Conservation (phyloP, 176 grass and related monocot genomes). For the Lolium rigidum region DNA sequence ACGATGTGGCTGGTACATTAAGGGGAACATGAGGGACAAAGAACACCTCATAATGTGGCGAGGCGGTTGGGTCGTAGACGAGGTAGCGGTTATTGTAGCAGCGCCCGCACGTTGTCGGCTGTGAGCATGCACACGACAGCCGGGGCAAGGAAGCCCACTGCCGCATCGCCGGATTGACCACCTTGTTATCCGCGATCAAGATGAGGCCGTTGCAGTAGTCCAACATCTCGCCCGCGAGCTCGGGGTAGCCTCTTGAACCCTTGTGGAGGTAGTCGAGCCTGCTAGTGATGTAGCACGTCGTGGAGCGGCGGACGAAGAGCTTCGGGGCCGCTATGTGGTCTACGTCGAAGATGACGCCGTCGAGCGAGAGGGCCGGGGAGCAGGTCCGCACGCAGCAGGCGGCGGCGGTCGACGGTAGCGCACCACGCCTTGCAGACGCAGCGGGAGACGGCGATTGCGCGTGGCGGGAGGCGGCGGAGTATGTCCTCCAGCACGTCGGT, state of each 20-base stretch:
- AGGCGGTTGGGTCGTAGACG: neutral
- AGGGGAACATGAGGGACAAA: neutral
- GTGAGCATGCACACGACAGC: neutral
- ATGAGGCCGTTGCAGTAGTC: neutral
- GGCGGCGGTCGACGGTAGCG: neutral
- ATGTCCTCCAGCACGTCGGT: neutral
- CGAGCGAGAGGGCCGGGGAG: neutral
- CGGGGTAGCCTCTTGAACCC: neutral
- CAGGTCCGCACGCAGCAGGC: neutral
- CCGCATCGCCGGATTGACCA: neutral
- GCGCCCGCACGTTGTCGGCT: no score
- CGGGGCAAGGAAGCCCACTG: neutral
- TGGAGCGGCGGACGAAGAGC: neutral
- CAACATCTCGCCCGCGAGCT: neutral
- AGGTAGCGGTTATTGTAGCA: neutral
- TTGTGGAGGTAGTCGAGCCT: neutral
- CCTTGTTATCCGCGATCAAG: neutral
- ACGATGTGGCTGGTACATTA: neutral
- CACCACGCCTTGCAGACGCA: constrained; percentile 1
- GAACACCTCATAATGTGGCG: neutral
- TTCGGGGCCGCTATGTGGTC: neutral
- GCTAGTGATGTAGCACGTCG: neutral
- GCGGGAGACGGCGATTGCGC: neutral
- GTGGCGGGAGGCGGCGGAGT: neutral
- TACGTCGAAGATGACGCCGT: neutral